phyloP scores from a whole-genome alignment of 768 basidiomycete species.

The Hypsizygus marmoreus region DNA sequence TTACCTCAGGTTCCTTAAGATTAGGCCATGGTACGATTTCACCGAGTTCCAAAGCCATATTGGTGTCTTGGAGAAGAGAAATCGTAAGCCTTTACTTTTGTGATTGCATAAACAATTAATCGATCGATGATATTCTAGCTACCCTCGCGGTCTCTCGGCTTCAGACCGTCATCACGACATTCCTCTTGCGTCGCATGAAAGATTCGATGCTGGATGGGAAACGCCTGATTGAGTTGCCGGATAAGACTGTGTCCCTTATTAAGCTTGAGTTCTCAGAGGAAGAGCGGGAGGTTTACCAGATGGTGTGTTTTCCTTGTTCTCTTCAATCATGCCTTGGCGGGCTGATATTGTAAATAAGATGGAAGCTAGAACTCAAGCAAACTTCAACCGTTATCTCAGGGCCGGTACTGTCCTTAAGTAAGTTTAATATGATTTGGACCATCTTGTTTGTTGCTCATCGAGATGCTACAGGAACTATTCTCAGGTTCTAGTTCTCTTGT shows the following conservation, averaged over 20 bases:
- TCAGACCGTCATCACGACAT: slow-evolving; percentile 56
- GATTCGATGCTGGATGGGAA: slow-evolving; percentile 66
- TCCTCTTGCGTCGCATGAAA: slow-evolving; percentile 65
- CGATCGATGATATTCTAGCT: slow-evolving; percentile 34
- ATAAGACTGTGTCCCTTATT: slow-evolving; percentile 51
- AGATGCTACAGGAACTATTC: slow-evolving; percentile 49
- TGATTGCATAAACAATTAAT: neutral
- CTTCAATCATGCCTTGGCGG: neutral
- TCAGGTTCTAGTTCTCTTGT: slow-evolving; percentile 50
- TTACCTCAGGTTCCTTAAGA: slow-evolving; percentile 42
- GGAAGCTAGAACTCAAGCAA: slow-evolving; percentile 54
- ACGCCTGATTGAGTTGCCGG: slow-evolving; percentile 64
- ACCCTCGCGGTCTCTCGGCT: slow-evolving; percentile 55
- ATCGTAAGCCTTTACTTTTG: slow-evolving; percentile 32
- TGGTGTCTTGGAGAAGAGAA: slow-evolving; percentile 46
- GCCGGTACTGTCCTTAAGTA: slow-evolving; percentile 72
- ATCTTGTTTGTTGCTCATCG: neutral
- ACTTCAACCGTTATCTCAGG: slow-evolving; percentile 62
- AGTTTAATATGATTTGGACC: slow-evolving; percentile 18
- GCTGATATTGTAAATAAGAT: slow-evolving; percentile 35
- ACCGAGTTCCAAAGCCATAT: slow-evolving; percentile 40
- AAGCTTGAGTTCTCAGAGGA: slow-evolving; percentile 60
- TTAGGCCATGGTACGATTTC: slow-evolving; percentile 52
- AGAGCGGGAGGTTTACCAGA: slow-evolving; percentile 64
- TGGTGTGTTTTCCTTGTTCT: slow-evolving; percentile 31